Percentiles rank a stretch among this genome's conserved stretches.
phyloP scores from a whole-genome alignment of 257 asterid genomes.

The Capsicum rhomboideum region DNA sequence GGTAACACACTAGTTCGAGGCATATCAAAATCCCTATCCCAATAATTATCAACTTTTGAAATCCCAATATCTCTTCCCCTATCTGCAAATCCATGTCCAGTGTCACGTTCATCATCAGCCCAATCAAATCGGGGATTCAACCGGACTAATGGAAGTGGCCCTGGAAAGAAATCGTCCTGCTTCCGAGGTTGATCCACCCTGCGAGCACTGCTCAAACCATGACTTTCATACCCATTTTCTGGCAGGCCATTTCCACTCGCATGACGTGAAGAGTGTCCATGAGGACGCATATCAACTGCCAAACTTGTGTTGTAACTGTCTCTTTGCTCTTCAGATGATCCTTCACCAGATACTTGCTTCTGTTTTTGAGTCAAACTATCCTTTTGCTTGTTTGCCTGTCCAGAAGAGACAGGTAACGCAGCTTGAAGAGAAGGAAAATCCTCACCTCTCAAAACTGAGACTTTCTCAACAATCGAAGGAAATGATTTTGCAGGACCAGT shows the following conservation, averaged over 20 bases:
- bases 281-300: constrained; percentile 34
- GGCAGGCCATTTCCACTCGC: constrained; percentile 24
- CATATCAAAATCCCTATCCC: constrained; percentile 80
- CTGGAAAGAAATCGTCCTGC: constrained; percentile 48
- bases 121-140: constrained; percentile 89
- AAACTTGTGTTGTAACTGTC: constrained; percentile 38
- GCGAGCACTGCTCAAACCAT: constrained; percentile 26
- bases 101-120: constrained; percentile 99
- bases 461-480: constrained; percentile 39
- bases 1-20: constrained; percentile 58
- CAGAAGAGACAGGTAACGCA: constrained; percentile 68
- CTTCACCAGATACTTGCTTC: constrained; percentile 41
- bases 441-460: constrained; percentile 86
- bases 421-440: constrained; percentile 97
- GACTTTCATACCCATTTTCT: constrained; percentile 37
- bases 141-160: constrained; percentile 74
- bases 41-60: constrained; percentile 53
- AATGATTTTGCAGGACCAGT: constrained; percentile 32
- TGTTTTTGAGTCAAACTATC: constrained; percentile 57
- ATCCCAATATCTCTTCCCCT: constrained; percentile 52
- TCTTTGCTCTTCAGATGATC: constrained; percentile 32
- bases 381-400: constrained; percentile 55
- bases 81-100: constrained; percentile 67
- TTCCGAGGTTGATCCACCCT: constrained; percentile 28
- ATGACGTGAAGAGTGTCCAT: constrained; percentile 31